Evolutionary conservation across 441 rosid genomes (phyloP).

Genomic region (Metrosideros polymorpha): DNA sequence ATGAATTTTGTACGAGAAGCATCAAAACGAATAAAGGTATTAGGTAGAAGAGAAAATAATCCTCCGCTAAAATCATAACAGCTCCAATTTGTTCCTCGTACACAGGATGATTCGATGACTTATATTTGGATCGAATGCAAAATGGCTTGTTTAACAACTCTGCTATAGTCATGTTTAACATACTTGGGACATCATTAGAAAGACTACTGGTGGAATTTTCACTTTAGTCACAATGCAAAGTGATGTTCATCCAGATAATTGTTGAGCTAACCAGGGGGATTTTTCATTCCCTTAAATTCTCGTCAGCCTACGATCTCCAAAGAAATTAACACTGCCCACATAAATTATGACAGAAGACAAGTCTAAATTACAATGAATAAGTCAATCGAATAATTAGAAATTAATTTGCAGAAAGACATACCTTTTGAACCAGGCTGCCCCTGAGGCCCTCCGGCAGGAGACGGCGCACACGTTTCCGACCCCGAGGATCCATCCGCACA

Average conservation of each 20-base stretch:
- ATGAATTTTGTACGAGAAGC: not conserved
- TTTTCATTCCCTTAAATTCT: not conserved
- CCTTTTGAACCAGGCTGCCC: not conserved
- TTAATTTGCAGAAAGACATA: not conserved
- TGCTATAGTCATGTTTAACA: not conserved
- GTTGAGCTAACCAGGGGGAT: not conserved
- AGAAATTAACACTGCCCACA: not conserved
- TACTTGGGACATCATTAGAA: not conserved
- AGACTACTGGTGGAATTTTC: not conserved
- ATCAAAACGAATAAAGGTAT: not conserved
- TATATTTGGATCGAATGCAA: not conserved
- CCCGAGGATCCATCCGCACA: not conserved
- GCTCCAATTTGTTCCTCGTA: not conserved
- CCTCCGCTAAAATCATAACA: not conserved
- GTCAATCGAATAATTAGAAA: accelerated
- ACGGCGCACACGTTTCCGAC: not conserved
- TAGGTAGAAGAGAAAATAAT: not conserved
- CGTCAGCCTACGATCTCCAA: not conserved
- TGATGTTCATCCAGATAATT: not conserved
- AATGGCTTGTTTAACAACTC: not conserved
- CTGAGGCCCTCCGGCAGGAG: not conserved
- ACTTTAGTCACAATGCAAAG: not conserved
- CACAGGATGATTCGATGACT: not conserved
- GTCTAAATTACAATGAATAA: not conserved
- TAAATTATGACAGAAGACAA: not conserved